Evolutionary conservation across 768 basidiomycete genomes (phyloP).

Genomic region (Omphalotus guepiniiformis): DNA sequence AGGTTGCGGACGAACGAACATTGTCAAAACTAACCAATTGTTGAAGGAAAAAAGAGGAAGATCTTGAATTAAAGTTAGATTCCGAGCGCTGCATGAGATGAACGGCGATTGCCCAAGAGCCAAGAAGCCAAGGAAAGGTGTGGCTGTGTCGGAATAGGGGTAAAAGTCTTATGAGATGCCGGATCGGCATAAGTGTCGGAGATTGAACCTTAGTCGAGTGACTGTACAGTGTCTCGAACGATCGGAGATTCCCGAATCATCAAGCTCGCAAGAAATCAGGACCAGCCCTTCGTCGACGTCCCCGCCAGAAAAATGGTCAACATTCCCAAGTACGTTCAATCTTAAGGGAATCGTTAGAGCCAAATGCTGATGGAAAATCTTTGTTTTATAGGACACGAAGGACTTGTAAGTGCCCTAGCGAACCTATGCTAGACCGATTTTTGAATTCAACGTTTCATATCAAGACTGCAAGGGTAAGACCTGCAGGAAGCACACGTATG

Average conservation of each 20-base stretch:
- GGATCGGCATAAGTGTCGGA: not conserved
- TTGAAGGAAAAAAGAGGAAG: no score
- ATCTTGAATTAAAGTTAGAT: no score
- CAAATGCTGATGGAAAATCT: conserved; percentile 15
- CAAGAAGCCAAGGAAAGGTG: no score
- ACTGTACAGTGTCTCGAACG: not conserved
- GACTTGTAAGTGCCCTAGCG: conserved; percentile 70
- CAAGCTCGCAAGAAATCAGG: not conserved
- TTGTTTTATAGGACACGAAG: conserved; percentile 72
- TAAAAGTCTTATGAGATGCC: no score
- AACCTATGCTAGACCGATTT: not conserved
- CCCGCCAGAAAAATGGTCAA: conserved; percentile 77
- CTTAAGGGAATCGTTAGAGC: not conserved
- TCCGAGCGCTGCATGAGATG: no score
- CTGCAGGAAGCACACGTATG: conserved; percentile 97
- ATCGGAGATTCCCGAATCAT: no score
- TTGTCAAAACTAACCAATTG: no score
- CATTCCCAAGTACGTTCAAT: conserved; percentile 78
- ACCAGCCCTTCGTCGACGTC: conserved; percentile 30
- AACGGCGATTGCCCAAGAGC: no score
- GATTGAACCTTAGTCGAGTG: not conserved
- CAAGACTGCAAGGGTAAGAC: conserved; percentile 93
- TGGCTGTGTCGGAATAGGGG: no score
- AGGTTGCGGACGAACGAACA: no score
- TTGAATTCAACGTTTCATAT: conserved; percentile 7